Evolutionary conservation across 1,139 yeast species (phyloP), one percentile per base, ranked within the genome.

Genomic region (Hemisphaericaspora subhashii): DNA sequence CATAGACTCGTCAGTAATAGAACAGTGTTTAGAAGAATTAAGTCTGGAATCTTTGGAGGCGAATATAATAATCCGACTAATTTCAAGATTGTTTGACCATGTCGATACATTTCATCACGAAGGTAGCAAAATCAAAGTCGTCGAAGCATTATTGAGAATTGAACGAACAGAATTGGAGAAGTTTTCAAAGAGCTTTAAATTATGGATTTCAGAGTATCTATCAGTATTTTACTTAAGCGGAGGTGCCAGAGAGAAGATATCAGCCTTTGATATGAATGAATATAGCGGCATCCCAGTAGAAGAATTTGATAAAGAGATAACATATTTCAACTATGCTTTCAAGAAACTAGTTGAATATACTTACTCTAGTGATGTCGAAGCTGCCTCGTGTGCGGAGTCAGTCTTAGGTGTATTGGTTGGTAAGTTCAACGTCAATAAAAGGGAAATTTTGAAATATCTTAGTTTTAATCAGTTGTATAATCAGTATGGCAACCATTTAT

Each of bases 201-300:
- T 54, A 1, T 77, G 81, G 76, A 58, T 68, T 35, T 72, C 73
- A 0, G 57, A 60, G 12, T 68, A 68, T 40, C 50, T 79, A 15
- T 77, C 79, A 0, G 46, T 56, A 2, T 72, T 54, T 41, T 77
- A 72, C 46, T 44, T 62, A 13, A 37, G 36, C 7, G 53, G 52
- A 7, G 52, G 45, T 1, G 20, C 38, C 1, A 32, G 20, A 12
- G 27, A 33, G n/a, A 30, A 32, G 10, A 29, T 45, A 5, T 32
- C 37, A 3, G 39, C 27, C 5, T 23, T 42, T 31, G 35, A 44
- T 20, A 30, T 36, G 10, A n/a, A 31, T 11, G 51, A 47, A 31
- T 45, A 42, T 20, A 35, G 41, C 6, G 54, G 46, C 6, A 31
- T 45, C 12, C 35, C 45, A 8, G 31, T 47, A 3, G 36, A 46